These are phyloP conservation scores for Fusarium nelsonii DNA, from an alignment of 2,329 filamentous ascomycete species.

Conservation along the genomic window DNA sequence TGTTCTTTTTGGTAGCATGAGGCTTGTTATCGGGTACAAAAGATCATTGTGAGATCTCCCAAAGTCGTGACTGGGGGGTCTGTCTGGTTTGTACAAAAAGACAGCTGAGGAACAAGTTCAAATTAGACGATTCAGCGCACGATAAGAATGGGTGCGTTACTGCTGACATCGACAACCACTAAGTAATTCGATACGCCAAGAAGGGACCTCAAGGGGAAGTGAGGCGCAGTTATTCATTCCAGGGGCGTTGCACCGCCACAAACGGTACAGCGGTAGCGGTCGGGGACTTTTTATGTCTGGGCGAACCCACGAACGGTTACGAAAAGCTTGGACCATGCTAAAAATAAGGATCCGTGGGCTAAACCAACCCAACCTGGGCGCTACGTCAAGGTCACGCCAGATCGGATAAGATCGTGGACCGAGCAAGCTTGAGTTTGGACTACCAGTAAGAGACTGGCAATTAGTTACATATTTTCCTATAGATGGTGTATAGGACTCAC, in stretches of 20 bases:
- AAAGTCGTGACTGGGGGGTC: neutral
- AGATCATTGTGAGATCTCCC: conserved; percentile 37
- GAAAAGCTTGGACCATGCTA: conserved; percentile 33
- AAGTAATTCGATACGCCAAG: conserved; percentile 32
- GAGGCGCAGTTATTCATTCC: conserved; percentile 40
- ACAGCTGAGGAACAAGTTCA: conserved; percentile 11
- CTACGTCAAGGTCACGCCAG: conserved; percentile 31
- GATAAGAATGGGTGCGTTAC: conserved; percentile 17
- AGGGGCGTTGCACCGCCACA: conserved; percentile 43
- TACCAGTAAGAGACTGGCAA: conserved; percentile 35
- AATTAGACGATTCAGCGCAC: conserved; percentile 22
- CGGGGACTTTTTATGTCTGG: conserved; percentile 18
- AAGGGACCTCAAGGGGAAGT: conserved; percentile 29
- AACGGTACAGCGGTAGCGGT: neutral
- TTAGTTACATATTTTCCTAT: neutral
- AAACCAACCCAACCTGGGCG: conserved; percentile 1
- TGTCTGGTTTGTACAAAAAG: neutral
- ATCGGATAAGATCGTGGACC: conserved; percentile 24
- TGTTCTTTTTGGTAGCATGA: conserved; percentile 26
- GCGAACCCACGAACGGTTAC: conserved; percentile 17
- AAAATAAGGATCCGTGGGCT: conserved; percentile 36
- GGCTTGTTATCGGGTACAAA: conserved; percentile 28
- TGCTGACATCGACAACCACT: conserved; percentile 36
- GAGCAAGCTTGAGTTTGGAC: conserved; percentile 21
- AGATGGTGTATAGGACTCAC: neutral